Evolutionary conservation across 371 early-diverging fungal genomes (phyloP), one percentile per base, ranked within the genome.

Genomic region (Apophysomyces sp.): DNA sequence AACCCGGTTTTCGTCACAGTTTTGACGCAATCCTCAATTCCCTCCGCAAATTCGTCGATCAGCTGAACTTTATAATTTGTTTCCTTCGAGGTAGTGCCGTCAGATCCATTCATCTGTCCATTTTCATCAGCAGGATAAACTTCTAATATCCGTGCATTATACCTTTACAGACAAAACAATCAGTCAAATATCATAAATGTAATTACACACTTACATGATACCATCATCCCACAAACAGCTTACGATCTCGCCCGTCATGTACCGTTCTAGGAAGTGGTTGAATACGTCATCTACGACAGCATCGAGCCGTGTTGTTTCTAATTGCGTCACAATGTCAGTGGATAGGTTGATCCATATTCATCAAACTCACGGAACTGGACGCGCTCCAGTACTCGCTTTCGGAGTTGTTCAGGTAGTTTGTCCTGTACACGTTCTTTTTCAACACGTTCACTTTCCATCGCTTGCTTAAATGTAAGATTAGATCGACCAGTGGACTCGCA

Each of bases 391-490:
- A 89, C 78, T 12, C 81, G 80, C 55, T 82, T 81, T 58, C 84
- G 83, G 74, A 91, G 88, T 24, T 82, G 76, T 30, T 81, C 82
- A 18, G 91, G 91, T 56, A 91, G 82, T 55, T 82, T 81, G 56
- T 85, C 85, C 63, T 82, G 80, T 15, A 82, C 77, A 58, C 75
- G 68, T 16, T 77, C 76, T 61, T 77, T 76, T 30, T 87, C 87
- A 5, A 80, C 75, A 16, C 79, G 80, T 67, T 96, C 96, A 12
- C 87, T 88, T 55, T 86, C 77, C 29, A 89, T 70, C 1, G 96
- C 96, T 68, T 94, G 84, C 57, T 84, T 82, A 66, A 84, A 96
- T 0, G 93, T 93, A 57, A 96, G 74, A 37, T 81, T 76, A 15
- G 79, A 68, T 66, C 89, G 89, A 2, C 94, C 92, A 3, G 94